Evolutionary conservation across 2,329 filamentous ascomycete genomes (phyloP), one percentile per base, ranked within the genome.

Genomic region (Grosmannia serpens): DNA sequence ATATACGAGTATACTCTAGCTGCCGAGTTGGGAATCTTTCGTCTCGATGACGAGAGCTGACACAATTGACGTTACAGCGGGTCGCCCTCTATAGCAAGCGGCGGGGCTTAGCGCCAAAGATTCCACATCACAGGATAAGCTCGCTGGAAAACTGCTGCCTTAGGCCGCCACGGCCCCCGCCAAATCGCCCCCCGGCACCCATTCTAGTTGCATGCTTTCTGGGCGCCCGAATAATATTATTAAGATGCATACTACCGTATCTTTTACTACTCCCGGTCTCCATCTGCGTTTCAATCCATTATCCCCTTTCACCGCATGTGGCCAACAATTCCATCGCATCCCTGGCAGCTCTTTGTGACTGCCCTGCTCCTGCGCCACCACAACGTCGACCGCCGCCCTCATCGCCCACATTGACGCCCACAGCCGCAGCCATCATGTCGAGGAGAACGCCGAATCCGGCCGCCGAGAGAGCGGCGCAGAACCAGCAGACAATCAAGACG

Each of bases 401-500:
- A 20, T 50, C 11, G 2, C 29, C n/a, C 41, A 51, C 35, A 20
- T 44, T 33, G 22, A 38, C 27, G 17, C n/a, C n/a, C 29, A 1
- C 50, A n/a, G 53, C 58, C 8, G 7, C 38, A 9, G 20, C 53
- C 56, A 44, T 51, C 60, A 95, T 95, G 89, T 94, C 89, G 67
- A 82, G 89, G 77, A 84, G 89, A 70, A 76, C 83, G 61, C 82
- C 84, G 60, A 89, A 90, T 74, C 85, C 89, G 69, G 85, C 85
- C 64, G 88, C 89, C 65, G 89, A 95, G 74, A 86, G 89, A 73
- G 89, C 91, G 67, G 91, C 91, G 68, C 88, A 95, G 75, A 99
- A 99, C 76, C 87, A 89, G 72, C 85, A 87, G 71, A 95, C 91
- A 51, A 89, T 99, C 73, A 97, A 97, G 79, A 91, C 83, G 70